phyloP scores from a whole-genome alignment of 352 stramenopile genomes.

The Globisporangium barbulae region DNA sequence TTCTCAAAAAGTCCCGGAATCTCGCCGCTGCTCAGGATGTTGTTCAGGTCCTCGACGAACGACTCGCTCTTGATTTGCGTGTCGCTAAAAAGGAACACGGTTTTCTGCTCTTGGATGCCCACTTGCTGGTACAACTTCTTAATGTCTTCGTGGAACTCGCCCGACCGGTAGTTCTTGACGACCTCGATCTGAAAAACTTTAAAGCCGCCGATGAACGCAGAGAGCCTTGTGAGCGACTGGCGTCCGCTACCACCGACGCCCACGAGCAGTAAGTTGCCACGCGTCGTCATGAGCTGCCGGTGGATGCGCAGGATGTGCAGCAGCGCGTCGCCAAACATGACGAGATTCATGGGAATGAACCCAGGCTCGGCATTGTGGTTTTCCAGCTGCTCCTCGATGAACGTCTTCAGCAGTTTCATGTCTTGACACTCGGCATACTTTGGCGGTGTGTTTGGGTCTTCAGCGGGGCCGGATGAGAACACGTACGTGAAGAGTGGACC shows the following conservation, averaged over 20 bases:
- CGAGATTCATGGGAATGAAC: conserved; percentile 87
- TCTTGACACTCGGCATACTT: conserved; percentile 84
- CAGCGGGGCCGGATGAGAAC: conserved; percentile 40
- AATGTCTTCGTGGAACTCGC: conserved; percentile 93
- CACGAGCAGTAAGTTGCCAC: conserved; percentile 90
- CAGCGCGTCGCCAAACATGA: conserved; percentile 90
- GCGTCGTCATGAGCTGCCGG: conserved; percentile 82
- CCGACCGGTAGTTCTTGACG: conserved; percentile 90
- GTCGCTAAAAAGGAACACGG: conserved; percentile 92
- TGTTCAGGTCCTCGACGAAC: conserved; percentile 94
- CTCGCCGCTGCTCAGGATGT: conserved; percentile 90
- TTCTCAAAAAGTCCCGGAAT: conserved; percentile 92
- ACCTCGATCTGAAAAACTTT: conserved; percentile 93
- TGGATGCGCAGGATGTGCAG: conserved; percentile 91
- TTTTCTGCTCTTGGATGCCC: conserved; percentile 80
- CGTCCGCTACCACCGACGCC: conserved; percentile 89
- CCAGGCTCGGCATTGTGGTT: conserved; percentile 90
- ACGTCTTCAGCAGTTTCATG: conserved; percentile 83
- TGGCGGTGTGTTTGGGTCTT: conserved; percentile 21
- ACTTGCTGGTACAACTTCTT: conserved; percentile 87
- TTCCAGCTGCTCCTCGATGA: conserved; percentile 89
- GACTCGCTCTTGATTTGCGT: conserved; percentile 93
- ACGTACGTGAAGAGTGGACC: conserved; percentile 82
- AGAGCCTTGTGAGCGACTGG: conserved; percentile 86
- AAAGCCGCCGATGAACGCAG: conserved; percentile 87